Percentiles rank a stretch among this genome's conserved stretches.
Conservation (phyloP, 2,329 filamentous ascomycete species). For the Pyricularia pennisetigena region DNA sequence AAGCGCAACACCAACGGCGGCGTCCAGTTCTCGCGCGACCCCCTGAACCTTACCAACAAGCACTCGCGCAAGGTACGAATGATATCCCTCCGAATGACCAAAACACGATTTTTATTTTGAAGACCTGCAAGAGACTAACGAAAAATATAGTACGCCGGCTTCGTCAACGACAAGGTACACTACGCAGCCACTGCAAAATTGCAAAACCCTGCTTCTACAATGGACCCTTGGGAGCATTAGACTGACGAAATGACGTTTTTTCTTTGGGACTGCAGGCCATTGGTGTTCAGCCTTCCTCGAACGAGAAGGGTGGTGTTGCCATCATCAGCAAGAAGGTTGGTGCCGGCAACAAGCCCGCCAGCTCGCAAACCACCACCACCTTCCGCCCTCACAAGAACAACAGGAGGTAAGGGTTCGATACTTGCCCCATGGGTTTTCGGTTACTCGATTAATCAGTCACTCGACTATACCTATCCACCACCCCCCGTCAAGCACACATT, state of each 20-base stretch:
- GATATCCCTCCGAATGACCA: background rate
- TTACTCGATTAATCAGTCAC: slow-evolving; percentile 1
- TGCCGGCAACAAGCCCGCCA: slow-evolving; percentile 62
- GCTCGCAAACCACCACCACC: slow-evolving; percentile 52
- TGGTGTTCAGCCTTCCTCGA: slow-evolving; percentile 54
- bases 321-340: slow-evolving; percentile 78
- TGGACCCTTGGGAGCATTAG: slow-evolving; percentile 6
- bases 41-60: slow-evolving; percentile 86
- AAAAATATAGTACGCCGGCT: slow-evolving; percentile 66
- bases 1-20: slow-evolving; percentile 76
- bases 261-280: slow-evolving; percentile 51
- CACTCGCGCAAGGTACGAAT: slow-evolving; percentile 76
- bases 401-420: slow-evolving; percentile 57
- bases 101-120: background rate
- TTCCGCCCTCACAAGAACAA: slow-evolving; percentile 63
- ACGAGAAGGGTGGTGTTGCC: slow-evolving; percentile 68
- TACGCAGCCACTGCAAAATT: slow-evolving; percentile 28
- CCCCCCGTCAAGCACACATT: background rate
- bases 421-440: background rate
- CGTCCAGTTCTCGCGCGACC: slow-evolving; percentile 86
- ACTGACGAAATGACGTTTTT: slow-evolving; percentile 15
- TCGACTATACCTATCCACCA: background rate
- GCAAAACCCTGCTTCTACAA: background rate
- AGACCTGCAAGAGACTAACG: slow-evolving; percentile 1
- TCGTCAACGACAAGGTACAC: slow-evolving; percentile 83